Evolutionary conservation across 1,284 basidiomycete species (phyloP).

Genomic region (Austroboletus novae-zelandiae): DNA sequence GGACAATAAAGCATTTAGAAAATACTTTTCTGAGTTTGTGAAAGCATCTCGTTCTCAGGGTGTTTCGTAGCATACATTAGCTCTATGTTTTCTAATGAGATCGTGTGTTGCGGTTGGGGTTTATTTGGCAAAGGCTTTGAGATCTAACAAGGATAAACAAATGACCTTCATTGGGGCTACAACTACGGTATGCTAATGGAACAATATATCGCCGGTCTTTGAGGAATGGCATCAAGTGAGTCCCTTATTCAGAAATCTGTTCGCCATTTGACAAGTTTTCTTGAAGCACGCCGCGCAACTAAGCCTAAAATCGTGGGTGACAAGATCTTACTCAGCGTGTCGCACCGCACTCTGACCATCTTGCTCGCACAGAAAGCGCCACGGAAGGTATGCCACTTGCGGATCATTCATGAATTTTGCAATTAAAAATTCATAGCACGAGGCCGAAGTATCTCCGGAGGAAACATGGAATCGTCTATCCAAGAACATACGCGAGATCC

Average conservation of each 20-base stretch:
- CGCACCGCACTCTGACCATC: slow-evolving; percentile 18
- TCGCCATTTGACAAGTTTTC: neutral
- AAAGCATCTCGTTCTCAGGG: slow-evolving; percentile 56
- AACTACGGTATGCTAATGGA: slow-evolving; percentile 16
- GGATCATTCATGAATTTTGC: neutral
- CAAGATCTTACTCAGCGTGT: slow-evolving; percentile 13
- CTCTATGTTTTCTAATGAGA: slow-evolving; percentile 3
- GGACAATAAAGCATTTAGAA: slow-evolving; percentile 82
- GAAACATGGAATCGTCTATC: slow-evolving; percentile 77
- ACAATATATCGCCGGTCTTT: slow-evolving; percentile 10
- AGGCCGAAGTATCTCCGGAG: slow-evolving; percentile 63
- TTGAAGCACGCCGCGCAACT: slow-evolving; percentile 40
- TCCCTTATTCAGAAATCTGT: neutral
- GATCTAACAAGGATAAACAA: slow-evolving; percentile 35
- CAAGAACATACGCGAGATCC: slow-evolving; percentile 90
- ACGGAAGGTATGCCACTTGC: slow-evolving; percentile 41
- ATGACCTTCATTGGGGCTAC: slow-evolving; percentile 16
- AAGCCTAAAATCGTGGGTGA: slow-evolving; percentile 51
- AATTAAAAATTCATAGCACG: slow-evolving; percentile 46
- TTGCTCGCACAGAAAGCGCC: slow-evolving; percentile 48
- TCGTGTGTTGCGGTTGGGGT: neutral
- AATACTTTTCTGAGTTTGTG: slow-evolving; percentile 87
- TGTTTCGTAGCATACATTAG: slow-evolving; percentile 44
- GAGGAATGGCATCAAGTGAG: slow-evolving; percentile 45
- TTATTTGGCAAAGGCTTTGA: slow-evolving; percentile 34